Base-by-base conservation (phyloP, 345 rosid genomes). In the Geranium brycei region DNA sequence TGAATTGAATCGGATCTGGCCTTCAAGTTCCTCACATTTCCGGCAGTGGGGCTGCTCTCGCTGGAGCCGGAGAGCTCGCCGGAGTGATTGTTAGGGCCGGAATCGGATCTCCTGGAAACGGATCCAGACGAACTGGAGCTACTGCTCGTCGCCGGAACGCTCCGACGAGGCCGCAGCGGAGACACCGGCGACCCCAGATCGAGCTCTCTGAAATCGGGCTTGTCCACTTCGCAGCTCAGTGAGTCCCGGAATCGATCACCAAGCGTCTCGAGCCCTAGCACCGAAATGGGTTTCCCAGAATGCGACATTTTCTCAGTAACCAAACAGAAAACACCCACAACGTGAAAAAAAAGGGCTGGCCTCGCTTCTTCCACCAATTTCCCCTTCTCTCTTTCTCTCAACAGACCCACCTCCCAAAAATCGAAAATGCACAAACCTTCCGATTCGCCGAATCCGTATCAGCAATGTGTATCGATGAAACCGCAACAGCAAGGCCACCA, bases 161-260 rank as follows among this genome's bases (percentile, higher is more conserved):
- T 71, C 19, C 67, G 70, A 0, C 87, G 82, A 17, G 84, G 73
- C 57, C 89, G 81, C 47, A 91, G 86, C 17, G 99, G 96, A 18
- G 96, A 88, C 40, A 85, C 84, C 3, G 99, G 99, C 8, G 99
- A 95, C 57, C 96, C 96, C 64, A 84, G 83, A 85, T 88, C 85
- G 77, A 81, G 82, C 60, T 79, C 83, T 15, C 93, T 85, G 68
- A 68, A 83, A 81, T 88, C 95, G 15, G 88, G 89, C 78, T 87
- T 95, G 75, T 85, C 83, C 56, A 71, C 68, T 58, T 93, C 91
- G 63, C 80, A 78, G 60, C 67, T 78, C 17, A 80, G 65, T 1
- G 98, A 81, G 65, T 81, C 80, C 55, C 83, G 71, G 19, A 82
- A 75, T 56, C 79, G 82, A 71, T 81, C 77, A 61, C 80, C 32